phyloP scores from a whole-genome alignment of 2,329 filamentous ascomycete species.

The Aureobasidium sp. region DNA sequence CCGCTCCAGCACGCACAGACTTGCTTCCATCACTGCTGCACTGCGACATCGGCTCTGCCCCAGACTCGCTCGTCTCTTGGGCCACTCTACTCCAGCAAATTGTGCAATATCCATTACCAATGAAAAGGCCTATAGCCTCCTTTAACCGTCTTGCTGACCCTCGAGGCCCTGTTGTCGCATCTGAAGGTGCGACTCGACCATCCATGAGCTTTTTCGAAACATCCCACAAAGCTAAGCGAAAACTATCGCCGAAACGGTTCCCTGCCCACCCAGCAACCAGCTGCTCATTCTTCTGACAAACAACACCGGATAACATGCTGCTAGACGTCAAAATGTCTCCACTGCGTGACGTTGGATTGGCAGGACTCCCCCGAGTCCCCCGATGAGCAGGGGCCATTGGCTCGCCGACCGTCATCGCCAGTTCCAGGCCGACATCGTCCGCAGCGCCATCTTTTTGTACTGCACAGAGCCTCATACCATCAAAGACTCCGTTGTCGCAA shows the following conservation, averaged over 20 bases:
- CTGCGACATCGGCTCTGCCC: conserved; percentile 11
- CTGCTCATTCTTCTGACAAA: conserved; percentile 4
- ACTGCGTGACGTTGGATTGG: background rate
- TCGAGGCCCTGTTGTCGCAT: background rate
- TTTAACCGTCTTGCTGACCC: conserved; percentile 1
- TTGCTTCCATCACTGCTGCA: background rate
- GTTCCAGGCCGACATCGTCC: conserved; percentile 6
- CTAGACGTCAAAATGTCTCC: background rate
- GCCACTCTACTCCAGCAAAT: conserved; percentile 11
- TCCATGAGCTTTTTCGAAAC: background rate
- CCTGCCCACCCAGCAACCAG: conserved; percentile 2
- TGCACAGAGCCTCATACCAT: conserved; percentile 7
- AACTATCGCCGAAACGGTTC: background rate
- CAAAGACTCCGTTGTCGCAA: conserved; percentile 5
- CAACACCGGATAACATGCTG: conserved; percentile 2
- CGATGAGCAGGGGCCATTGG: conserved; percentile 1
- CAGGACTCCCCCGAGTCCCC: background rate
- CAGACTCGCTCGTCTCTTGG: background rate
- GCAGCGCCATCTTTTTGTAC: background rate
- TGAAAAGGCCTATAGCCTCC: background rate
- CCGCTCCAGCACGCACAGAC: conserved; percentile 7
- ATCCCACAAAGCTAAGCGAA: conserved; percentile 14
- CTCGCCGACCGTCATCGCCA: background rate
- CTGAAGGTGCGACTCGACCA: background rate
- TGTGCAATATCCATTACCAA: conserved; percentile 14